Evolutionary conservation across 306 rosid species (phyloP).

Genomic region (Vicia faba): DNA sequence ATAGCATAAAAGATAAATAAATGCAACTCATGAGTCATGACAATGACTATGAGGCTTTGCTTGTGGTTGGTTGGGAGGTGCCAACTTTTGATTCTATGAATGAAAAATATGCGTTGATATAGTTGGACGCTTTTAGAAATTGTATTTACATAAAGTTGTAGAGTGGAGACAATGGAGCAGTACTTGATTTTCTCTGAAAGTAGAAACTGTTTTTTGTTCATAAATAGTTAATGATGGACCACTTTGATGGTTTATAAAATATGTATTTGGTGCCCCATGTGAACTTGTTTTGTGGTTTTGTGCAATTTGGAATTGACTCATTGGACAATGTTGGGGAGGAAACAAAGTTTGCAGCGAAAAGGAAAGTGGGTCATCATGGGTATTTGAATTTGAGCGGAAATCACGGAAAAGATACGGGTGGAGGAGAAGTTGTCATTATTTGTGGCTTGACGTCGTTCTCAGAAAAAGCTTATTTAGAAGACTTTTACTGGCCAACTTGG

Average conservation of each 20-base stretch:
- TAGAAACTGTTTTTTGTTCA: not conserved
- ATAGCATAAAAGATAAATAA: too few relatives aligned
- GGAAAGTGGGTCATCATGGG: conserved; percentile 24
- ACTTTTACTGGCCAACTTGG: conserved; percentile 13
- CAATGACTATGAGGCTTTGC: not conserved
- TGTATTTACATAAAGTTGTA: not conserved
- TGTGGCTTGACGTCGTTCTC: conserved; percentile 19
- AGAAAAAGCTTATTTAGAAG: conserved; percentile 19
- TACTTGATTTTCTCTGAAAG: not conserved
- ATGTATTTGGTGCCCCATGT: not conserved
- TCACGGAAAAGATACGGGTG: conserved; percentile 36
- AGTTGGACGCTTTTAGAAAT: conserved; percentile 10
- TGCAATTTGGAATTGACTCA: conserved; percentile 24
- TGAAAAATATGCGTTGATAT: conserved; percentile 2
- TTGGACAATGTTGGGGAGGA: not conserved
- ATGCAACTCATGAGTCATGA: not conserved
- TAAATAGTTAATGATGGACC: not conserved
- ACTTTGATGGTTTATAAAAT: not conserved
- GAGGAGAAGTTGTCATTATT: not conserved
- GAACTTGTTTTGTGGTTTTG: conserved; percentile 13
- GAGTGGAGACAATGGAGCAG: not conserved
- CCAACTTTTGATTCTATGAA: conserved; percentile 2
- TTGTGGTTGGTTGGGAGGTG: conserved; percentile 26
- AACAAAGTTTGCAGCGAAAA: not conserved
- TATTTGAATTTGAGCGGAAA: conserved; percentile 30